Evolutionary conservation across 2,329 filamentous ascomycete genomes (phyloP), one percentile per base, ranked within the genome.

Genomic region (Drechslera avenae): DNA sequence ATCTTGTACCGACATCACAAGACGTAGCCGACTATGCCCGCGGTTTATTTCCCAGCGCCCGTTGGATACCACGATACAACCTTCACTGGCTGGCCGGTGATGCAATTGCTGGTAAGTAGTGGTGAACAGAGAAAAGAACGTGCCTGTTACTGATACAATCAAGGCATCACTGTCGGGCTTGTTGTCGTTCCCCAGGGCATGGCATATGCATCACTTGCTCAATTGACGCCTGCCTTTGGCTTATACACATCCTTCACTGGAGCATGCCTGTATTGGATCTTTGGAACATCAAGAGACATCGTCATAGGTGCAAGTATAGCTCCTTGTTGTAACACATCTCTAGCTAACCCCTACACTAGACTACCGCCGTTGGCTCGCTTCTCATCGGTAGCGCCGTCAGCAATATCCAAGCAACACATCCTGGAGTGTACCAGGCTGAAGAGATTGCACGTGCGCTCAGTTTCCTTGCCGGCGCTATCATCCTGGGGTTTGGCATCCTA

Each of bases 231-330:
- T 3, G 82, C 97, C 66, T 97, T 87, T 66, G 93, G 93, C 45
- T 81, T 97, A 1, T 95, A 95, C 75, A 93, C 93, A 0, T 96
- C 92, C 0, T 97, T 97, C 71, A 94, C 96, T 82, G 93, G 93
- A 42, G 91, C 96, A 3, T 73, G 96, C 56, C 81, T 96, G 52
- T 97, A 97, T 75, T 97, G 92, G 92, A 88, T 97, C 70, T 97
- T 97, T 69, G 93, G 92, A 10, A 97, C 93, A 0, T 97, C 92
- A 2, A 97, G 97, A 72, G 93, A 97, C 72, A 97, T 97, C 64
- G 96, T 93, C 12, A 97, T 97, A 48, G 92, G 92, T 13, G 88
- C 90, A 80, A 76, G 86, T 81, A 19, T 18, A 21, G 2, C 13
- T 1, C 23, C n/a, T 10, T 5, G n/a, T 28, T 26, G 3, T 17